These are phyloP conservation scores for Lepiota venenata DNA, from an alignment of 768 basidiomycete species.

Conservation along the genomic window DNA sequence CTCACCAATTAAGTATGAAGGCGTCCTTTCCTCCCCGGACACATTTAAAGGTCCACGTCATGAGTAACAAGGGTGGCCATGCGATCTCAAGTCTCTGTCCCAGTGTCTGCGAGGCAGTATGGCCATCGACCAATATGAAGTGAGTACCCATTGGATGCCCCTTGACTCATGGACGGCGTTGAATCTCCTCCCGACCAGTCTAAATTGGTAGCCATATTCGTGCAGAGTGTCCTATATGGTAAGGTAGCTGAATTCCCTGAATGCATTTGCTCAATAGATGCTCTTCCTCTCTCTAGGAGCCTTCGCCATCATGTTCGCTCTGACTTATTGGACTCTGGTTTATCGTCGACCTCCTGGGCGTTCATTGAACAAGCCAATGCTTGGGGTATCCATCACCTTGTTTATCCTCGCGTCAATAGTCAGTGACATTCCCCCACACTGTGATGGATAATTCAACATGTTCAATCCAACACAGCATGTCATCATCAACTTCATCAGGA, in stretches of 20 bases:
- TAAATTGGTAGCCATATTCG: slow-evolving; percentile 22
- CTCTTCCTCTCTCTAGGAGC: slow-evolving; percentile 14
- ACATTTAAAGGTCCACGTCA: neutral
- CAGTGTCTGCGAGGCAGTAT: neutral
- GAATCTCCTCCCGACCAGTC: slow-evolving; percentile 12
- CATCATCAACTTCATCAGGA: neutral
- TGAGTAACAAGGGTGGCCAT: neutral
- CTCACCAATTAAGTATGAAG: neutral
- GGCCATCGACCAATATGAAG: neutral
- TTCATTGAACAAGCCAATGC: slow-evolving; percentile 23
- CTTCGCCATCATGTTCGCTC: slow-evolving; percentile 22
- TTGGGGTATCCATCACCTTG: slow-evolving; percentile 24
- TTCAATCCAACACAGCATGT: slow-evolving; percentile 1
- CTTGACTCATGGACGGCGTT: slow-evolving; percentile 5
- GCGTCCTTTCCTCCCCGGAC: neutral
- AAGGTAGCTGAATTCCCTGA: neutral
- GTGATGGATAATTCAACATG: neutral
- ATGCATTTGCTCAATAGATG: neutral
- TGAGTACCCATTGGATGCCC: neutral
- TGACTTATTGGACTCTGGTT: slow-evolving; percentile 23
- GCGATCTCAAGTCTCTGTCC: neutral
- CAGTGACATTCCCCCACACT: neutral
- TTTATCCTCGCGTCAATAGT: slow-evolving; percentile 27
- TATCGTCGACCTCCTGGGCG: slow-evolving; percentile 15
- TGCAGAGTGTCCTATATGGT: slow-evolving; percentile 25